Evolutionary conservation across 2,329 filamentous ascomycete genomes (phyloP).

Genomic region (Trichoderma sp.): DNA sequence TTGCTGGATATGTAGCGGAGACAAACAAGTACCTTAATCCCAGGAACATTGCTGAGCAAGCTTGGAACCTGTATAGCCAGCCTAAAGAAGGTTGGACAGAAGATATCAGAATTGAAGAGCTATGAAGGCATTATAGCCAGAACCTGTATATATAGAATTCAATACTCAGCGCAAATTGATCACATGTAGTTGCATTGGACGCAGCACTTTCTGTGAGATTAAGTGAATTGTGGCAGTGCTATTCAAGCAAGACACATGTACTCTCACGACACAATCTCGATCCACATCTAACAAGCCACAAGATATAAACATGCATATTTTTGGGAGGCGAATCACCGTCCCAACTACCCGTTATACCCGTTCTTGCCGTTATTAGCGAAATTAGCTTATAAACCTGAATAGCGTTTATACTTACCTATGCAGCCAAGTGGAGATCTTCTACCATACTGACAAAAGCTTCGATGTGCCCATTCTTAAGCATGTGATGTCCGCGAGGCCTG

Average conservation of each 20-base stretch:
- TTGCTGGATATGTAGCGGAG: constrained; percentile 43
- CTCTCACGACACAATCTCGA: too few species aligned
- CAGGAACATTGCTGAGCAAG: constrained; percentile 30
- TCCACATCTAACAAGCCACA: background rate
- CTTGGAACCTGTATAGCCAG: constrained; percentile 32
- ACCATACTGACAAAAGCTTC: background rate
- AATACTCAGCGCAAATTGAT: background rate
- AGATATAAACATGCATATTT: background rate
- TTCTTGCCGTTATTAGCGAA: background rate
- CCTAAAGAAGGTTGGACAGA: constrained; percentile 23
- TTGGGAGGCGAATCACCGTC: background rate
- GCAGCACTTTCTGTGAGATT: background rate
- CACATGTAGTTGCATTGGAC: background rate
- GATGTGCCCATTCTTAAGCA: too few species aligned
- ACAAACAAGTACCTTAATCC: constrained; percentile 29
- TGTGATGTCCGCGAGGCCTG: too few species aligned
- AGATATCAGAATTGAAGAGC: constrained; percentile 21
- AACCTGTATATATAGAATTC: background rate
- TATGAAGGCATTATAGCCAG: background rate
- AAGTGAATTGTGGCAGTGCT: background rate
- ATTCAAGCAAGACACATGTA: background rate
- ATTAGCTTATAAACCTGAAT: background rate
- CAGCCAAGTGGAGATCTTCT: background rate
- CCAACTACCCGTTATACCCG: background rate
- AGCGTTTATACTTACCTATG: background rate